Conservation (phyloP, 1,284 basidiomycete species). For the Trichosporon sp. region DNA sequence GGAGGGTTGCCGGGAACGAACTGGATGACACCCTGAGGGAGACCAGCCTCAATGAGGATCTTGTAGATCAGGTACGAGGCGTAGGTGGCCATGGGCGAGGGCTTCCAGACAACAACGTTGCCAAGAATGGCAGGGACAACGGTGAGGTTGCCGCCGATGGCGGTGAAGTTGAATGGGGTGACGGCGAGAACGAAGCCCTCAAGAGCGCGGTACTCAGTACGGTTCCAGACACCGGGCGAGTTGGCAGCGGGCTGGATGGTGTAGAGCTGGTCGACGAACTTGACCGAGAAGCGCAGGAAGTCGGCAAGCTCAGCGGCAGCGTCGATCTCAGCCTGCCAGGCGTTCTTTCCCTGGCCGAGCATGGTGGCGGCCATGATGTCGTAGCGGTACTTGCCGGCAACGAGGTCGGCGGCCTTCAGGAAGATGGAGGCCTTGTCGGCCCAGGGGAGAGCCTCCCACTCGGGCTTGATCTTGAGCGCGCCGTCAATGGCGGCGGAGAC, state of each 20-base stretch:
- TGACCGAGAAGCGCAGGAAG: slow-evolving; percentile 95
- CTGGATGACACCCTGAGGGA: slow-evolving; percentile 94
- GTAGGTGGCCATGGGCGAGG: slow-evolving; percentile 91
- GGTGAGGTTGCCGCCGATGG: slow-evolving; percentile 88
- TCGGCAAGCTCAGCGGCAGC: slow-evolving; percentile 94
- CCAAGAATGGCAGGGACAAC: slow-evolving; percentile 88
- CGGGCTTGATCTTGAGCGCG: slow-evolving; percentile 78
- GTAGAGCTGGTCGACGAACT: slow-evolving; percentile 95
- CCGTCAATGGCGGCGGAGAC: slow-evolving; percentile 82
- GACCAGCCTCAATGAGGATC: slow-evolving; percentile 89
- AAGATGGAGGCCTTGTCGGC: slow-evolving; percentile 96
- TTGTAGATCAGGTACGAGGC: slow-evolving; percentile 92
- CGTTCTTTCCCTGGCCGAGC: slow-evolving; percentile 98
- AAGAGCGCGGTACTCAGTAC: slow-evolving; percentile 90
- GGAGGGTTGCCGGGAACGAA: slow-evolving; percentile 88
- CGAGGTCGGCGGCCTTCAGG: slow-evolving; percentile 92
- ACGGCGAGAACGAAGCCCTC: slow-evolving; percentile 98
- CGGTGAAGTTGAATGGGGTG: slow-evolving; percentile 98
- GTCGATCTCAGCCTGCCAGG: slow-evolving; percentile 99
- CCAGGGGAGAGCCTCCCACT: slow-evolving; percentile 95
- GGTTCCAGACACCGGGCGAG: slow-evolving; percentile 89
- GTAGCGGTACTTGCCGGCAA: slow-evolving; percentile 91
- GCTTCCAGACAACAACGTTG: slow-evolving; percentile 97
- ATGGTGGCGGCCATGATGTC: slow-evolving; percentile 95
- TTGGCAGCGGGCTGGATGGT: slow-evolving; percentile 86